phyloP scores from a whole-genome alignment of 2,329 filamentous ascomycete species.

The Stachybotrys echinatus region DNA sequence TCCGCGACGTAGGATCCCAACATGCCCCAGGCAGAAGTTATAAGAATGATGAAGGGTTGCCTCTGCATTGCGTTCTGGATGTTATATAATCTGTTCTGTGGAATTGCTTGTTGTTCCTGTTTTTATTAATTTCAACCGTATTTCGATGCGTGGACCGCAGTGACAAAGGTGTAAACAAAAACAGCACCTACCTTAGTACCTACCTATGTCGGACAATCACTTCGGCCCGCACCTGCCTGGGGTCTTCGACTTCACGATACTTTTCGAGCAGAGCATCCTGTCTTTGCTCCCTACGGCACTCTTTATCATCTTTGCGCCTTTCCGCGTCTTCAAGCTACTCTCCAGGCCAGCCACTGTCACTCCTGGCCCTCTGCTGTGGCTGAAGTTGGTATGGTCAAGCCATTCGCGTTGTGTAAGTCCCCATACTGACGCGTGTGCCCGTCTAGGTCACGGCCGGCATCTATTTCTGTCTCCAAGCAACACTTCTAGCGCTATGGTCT shows the following conservation, averaged over 20 bases:
- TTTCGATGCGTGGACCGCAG: too few relatives aligned
- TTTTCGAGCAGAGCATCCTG: constrained; percentile 23
- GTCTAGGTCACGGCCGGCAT: constrained; percentile 7
- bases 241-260: constrained; percentile 22
- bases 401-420: not conserved
- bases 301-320: constrained; percentile 15
- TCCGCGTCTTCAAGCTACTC: constrained; percentile 10
- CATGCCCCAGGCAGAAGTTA: too few relatives aligned
- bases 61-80: too few relatives aligned
- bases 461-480: constrained; percentile 14
- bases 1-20: too few relatives aligned
- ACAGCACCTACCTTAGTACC: too few relatives aligned
- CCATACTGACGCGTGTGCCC: not conserved
- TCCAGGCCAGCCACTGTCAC: constrained; percentile 3
- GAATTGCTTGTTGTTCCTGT: too few relatives aligned
- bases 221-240: constrained; percentile 19
- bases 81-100: too few relatives aligned
- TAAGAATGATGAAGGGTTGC: too few relatives aligned
- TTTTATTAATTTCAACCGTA: too few relatives aligned
- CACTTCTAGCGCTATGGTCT: constrained; percentile 20
- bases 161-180: too few relatives aligned
- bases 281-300: constrained; percentile 18
- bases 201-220: constrained; percentile 5
- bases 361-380: constrained; percentile 10
- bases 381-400: constrained; percentile 11